Conservation (phyloP, 768 basidiomycete genomes). For the Pulveroboletus sp. region DNA sequence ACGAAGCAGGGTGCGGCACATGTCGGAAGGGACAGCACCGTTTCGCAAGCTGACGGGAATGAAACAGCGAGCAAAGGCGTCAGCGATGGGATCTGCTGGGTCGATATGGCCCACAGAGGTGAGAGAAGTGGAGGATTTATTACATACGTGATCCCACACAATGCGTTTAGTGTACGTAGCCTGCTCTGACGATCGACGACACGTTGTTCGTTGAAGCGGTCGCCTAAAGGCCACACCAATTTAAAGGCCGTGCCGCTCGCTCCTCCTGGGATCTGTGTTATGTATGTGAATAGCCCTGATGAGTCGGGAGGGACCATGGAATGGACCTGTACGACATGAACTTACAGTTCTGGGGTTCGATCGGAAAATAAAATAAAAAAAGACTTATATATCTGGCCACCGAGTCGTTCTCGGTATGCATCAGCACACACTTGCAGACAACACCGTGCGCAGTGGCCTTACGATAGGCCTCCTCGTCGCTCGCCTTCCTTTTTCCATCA, state of each 20-base stretch:
- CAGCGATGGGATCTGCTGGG: slow-evolving; percentile 5
- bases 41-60: slow-evolving; percentile 17
- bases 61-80: slow-evolving; percentile 8
- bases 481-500: not conserved
- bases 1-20: slow-evolving; percentile 14
- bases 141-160: slow-evolving; percentile 18
- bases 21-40: slow-evolving; percentile 4
- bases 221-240: slow-evolving; percentile 18
- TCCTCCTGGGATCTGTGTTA: slow-evolving; percentile 12
- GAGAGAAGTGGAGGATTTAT: slow-evolving; percentile 8
- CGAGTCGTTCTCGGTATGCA: no score
- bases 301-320: not conserved
- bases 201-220: slow-evolving; percentile 12
- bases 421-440: not conserved
- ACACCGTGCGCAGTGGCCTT: not conserved
- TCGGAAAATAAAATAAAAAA: slow-evolving; percentile 7
- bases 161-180: slow-evolving; percentile 21
- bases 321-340: slow-evolving; percentile 5
- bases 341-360: not conserved
- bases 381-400: slow-evolving; percentile 5
- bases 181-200: slow-evolving; percentile 24
- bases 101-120: not conserved
- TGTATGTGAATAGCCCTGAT: not conserved
- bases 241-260: slow-evolving; percentile 10
- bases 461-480: not conserved